phyloP scores from a whole-genome alignment of 2,329 filamentous ascomycete species.

The Fusarium virguliforme region DNA sequence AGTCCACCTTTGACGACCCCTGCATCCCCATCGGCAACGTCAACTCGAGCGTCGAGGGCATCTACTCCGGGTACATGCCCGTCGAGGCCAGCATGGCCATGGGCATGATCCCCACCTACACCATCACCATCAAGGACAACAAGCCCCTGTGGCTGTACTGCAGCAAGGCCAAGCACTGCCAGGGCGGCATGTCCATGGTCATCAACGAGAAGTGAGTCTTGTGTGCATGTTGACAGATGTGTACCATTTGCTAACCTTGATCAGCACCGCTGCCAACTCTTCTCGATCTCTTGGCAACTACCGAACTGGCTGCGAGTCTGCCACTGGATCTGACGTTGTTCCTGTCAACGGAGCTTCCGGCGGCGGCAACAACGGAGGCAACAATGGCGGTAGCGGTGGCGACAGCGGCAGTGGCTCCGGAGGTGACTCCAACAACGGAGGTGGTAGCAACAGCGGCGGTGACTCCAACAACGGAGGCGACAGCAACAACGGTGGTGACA shows the following conservation, averaged over 20 bases:
- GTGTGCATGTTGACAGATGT: neutral
- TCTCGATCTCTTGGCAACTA: constrained; percentile 68
- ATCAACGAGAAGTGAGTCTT: constrained; percentile 79
- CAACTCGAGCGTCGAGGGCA: constrained; percentile 69
- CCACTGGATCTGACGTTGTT: constrained; percentile 52
- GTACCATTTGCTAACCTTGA: constrained; percentile 19
- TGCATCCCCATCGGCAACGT: constrained; percentile 74
- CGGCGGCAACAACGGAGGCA: constrained; percentile 46
- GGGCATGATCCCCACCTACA: constrained; percentile 77
- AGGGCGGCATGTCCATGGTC: constrained; percentile 82
- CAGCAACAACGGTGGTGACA: constrained; percentile 24
- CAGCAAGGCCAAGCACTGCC: constrained; percentile 81
- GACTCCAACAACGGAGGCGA: constrained; percentile 21
- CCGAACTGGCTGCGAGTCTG: constrained; percentile 58
- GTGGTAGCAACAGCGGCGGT: constrained; percentile 43
- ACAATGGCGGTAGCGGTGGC: constrained; percentile 30
- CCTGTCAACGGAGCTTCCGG: constrained; percentile 44
- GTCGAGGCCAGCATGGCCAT: constrained; percentile 67
- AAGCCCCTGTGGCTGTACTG: constrained; percentile 87
- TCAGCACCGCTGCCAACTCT: constrained; percentile 66
- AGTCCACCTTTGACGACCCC: constrained; percentile 81
- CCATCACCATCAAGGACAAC: constrained; percentile 77
- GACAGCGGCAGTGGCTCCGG: constrained; percentile 22
- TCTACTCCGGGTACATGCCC: constrained; percentile 79
- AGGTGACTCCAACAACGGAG: constrained; percentile 23